Evolutionary conservation across 257 asterid species (phyloP), one percentile per base, ranked within the genome.

Genomic region (Fraxinus pennsylvanica): DNA sequence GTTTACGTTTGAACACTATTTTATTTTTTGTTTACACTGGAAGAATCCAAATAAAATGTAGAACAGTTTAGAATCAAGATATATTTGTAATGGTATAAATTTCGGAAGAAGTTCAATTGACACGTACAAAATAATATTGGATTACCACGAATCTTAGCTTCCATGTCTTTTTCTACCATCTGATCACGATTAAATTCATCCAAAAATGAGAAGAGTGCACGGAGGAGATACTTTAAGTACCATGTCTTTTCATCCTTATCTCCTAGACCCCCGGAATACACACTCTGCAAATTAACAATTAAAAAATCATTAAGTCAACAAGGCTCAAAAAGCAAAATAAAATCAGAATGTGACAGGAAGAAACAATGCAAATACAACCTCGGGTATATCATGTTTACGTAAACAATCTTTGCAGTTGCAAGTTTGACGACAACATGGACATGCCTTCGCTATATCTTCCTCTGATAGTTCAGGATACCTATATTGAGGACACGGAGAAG

Each of bases 391-490:
- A 72, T 4, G 52, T 79, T 73, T 78, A 76, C 87, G 84, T 71
- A 90, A 79, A 82, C 94, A 90, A 80, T 85, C 92, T 78, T 84
- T 90, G 83, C 92, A 90, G 81, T 90, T 90, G 90, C 92, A 90
- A 27, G 54, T 85, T n/a, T 74, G 84, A 73, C 91, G 86, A 81
- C 94, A 90, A 73, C 66, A 76, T 9, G 94, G 94, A 78, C 94
- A 90, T 22, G 78, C 41, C 80, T 79, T 82, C 1, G 86, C 88
- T 72, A 88, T 33, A 68, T 76, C 87, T 78, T 78, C 85, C 36
- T 81, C 75, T 66, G 92, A 79, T 68, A 88, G 85, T 71, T 85
- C 82, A 27, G 94, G 92, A 74, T 90, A 90, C 94, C 94, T 90
- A 79, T 68, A 82, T 80, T 69, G 36, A 69, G 69, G 75, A 71